Percentiles rank a stretch among this genome's conserved stretches.
Conservation (phyloP, 2,329 filamentous ascomycete species). For the Neodidymelliopsis sp. region DNA sequence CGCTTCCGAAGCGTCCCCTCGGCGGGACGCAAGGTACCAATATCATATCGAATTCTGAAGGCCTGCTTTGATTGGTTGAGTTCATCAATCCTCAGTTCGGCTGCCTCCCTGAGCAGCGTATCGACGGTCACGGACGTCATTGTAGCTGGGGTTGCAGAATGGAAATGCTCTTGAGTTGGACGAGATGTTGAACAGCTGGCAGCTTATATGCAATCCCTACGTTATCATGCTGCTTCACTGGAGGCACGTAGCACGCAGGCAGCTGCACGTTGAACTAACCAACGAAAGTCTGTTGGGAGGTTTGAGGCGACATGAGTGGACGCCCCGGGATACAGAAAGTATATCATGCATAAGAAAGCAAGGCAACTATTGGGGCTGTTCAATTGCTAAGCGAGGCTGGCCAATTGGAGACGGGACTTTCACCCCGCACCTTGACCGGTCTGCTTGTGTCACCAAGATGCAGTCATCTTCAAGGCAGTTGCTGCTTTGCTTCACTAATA, state of each 20-base stretch:
- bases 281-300: not conserved
- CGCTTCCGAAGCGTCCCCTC: constrained; percentile 42
- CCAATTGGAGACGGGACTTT: not conserved
- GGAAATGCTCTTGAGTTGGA: not conserved
- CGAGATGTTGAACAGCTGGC: not conserved
- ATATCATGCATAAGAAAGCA: constrained; percentile 1
- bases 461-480: constrained; percentile 1
- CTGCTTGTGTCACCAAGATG: constrained; percentile 7
- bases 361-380: not conserved
- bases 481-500: constrained; percentile 1
- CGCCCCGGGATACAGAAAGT: constrained; percentile 4
- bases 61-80: constrained; percentile 60
- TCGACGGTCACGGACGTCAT: constrained; percentile 23
- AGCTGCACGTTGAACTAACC: constrained; percentile 1
- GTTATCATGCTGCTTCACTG: not conserved
- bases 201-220: constrained; percentile 1
- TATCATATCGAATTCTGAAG: constrained; percentile 58
- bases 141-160: not conserved
- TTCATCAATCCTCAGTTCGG: constrained; percentile 60
- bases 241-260: constrained; percentile 11
- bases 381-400: constrained; percentile 1
- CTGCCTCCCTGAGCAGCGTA: constrained; percentile 29
- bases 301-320: not conserved
- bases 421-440: constrained; percentile 19
- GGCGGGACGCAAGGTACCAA: constrained; percentile 8